Evolutionary conservation across 75 land plant species (phyloP), one percentile per base, ranked within the genome.

Genomic region (Selaginella moellendorffii): DNA sequence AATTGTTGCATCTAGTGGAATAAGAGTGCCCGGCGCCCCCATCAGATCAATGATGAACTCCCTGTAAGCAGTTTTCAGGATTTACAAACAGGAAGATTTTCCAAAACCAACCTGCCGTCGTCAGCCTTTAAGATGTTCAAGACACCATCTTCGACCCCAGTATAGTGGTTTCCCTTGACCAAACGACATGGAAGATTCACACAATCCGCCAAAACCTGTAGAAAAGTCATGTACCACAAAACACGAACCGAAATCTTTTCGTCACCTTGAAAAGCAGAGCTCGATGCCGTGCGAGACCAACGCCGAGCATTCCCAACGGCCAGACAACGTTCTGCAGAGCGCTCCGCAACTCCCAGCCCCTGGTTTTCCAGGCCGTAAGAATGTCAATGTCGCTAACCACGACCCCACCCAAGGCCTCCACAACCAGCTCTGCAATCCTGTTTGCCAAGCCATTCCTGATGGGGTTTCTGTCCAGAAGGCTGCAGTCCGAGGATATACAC

Each of bases 61-160:
- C 65, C 95, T 88, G 90, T 66, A 66, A 53, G 53, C 58, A 46
- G 26, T 31, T n/a, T n/a, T n/a, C n/a, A 36, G 46, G 14, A 36
- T 5, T 5, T 36, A 36, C 46, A 36, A 5, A 36, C 14, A 36
- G 46, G 5, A 36, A 36, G 14, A 36, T 36, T 5, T 5, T 36
- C 46, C 14, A 36, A 14, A 5, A 36, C 19, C n/a, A n/a, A 84
- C 91, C 91, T 77, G 67, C 71, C 81, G 66, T 68, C 31, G 31
- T 75, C 85, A 52, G 72, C 24, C 74, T 80, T 87, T 14, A 87
- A 53, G 29, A 85, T 61, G 68, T 87, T 87, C 0, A 87, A 77
- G 67, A 87, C 91, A 51, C 91, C 91, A 27, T 87, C 91, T 69
- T 87, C 91, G 56, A 81, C 79, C 5, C 91, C 91, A 24, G 91